Evolutionary conservation across 1,139 yeast genomes (phyloP).

Genomic region (Suhomyces coccinellae): DNA sequence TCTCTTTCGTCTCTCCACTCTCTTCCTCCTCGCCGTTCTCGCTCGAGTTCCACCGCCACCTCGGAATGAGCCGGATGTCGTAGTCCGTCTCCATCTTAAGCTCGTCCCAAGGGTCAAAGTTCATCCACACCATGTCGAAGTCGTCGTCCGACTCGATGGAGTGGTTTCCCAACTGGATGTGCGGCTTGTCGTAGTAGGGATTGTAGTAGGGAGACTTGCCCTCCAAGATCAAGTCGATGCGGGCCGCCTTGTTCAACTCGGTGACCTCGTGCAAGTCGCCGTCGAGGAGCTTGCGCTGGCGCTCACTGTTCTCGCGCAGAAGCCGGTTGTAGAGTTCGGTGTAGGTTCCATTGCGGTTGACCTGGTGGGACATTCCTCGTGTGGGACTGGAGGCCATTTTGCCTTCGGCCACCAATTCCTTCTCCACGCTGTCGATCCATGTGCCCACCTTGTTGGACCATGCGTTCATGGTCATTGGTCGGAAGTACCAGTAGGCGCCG

Average conservation of each 20-base stretch:
- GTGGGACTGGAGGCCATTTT: conserved; percentile 1
- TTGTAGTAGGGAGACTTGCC: conserved; percentile 23
- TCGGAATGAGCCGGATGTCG: conserved; percentile 48
- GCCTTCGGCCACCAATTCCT: conserved; percentile 9
- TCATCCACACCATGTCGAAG: conserved; percentile 47
- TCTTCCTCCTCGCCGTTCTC: background rate
- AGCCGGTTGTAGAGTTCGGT: conserved; percentile 30
- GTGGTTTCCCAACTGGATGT: conserved; percentile 40
- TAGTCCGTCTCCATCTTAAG: conserved; percentile 41
- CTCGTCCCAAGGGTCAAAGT: conserved; percentile 56
- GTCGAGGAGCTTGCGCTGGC: conserved; percentile 24
- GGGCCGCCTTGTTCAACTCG: conserved; percentile 40
- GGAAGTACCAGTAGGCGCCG: conserved; percentile 54
- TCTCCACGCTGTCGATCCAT: conserved; percentile 26
- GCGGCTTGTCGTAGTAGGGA: conserved; percentile 30
- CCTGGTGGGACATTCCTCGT: conserved; percentile 5
- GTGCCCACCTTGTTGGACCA: conserved; percentile 44
- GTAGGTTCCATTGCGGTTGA: conserved; percentile 19
- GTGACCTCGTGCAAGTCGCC: conserved; percentile 31
- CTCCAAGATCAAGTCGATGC: conserved; percentile 40
- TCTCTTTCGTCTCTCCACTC: no score
- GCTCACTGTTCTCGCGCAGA: conserved; percentile 23
- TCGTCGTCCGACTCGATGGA: conserved; percentile 41
- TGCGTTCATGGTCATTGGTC: conserved; percentile 51
- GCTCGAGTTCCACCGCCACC: conserved; percentile 11